Evolutionary conservation across 176 grass and related monocot species (phyloP).

Genomic region (Phyllostachys edulis): DNA sequence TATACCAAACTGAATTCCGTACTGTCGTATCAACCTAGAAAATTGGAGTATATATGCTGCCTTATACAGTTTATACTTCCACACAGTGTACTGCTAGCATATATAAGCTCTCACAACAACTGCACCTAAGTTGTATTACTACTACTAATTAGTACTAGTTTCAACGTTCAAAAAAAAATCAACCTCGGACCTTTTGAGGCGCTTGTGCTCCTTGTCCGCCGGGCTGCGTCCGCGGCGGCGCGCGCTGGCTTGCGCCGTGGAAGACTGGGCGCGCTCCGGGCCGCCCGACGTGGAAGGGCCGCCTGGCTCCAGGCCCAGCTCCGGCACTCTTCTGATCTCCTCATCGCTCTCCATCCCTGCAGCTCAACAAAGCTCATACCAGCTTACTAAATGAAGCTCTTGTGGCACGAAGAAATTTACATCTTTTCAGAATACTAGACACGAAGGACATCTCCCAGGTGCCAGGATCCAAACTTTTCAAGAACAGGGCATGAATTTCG

Average conservation of each 20-base stretch:
- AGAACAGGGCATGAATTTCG: not conserved
- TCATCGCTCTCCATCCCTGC: constrained; percentile 87
- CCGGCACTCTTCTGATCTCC: constrained; percentile 68
- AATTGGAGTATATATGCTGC: not conserved
- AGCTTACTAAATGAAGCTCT: not conserved
- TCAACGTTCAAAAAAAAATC: not conserved
- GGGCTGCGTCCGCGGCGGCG: constrained; percentile 58
- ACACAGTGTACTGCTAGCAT: not conserved
- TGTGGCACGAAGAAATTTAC: not conserved
- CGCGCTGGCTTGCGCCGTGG: constrained; percentile 32
- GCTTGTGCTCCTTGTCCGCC: constrained; percentile 92
- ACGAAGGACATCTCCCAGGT: not conserved
- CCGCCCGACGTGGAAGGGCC: constrained; percentile 55
- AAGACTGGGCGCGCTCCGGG: constrained; percentile 52
- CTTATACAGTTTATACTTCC: not conserved
- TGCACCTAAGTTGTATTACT: not conserved
- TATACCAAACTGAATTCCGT: not conserved
- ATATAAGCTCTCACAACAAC: not conserved
- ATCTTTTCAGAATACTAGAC: not conserved
- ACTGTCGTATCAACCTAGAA: not conserved
- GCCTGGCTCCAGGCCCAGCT: constrained; percentile 53
- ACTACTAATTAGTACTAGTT: not conserved
- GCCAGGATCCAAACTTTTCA: not conserved
- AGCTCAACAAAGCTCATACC: not conserved
- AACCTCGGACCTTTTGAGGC: constrained; percentile 67